Percentiles rank a stretch among this genome's conserved stretches.
These are phyloP conservation scores for Acer campestre DNA, from an alignment of 345 rosid species.

Conservation along the genomic window DNA sequence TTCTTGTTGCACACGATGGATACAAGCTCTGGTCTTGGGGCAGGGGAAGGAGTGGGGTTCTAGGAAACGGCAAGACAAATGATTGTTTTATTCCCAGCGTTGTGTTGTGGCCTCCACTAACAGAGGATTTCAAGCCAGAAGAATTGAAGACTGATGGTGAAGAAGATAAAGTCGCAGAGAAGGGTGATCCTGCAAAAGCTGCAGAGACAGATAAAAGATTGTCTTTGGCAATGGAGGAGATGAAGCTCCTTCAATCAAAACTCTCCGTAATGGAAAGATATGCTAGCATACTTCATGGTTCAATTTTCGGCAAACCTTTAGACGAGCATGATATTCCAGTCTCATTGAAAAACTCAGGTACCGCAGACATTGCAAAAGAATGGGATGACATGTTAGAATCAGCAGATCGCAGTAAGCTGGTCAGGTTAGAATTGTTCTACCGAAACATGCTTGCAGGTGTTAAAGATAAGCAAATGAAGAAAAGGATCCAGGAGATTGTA, in stretches of 20 bases:
- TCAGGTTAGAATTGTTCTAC: constrained; percentile 74
- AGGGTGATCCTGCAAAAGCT: constrained; percentile 25
- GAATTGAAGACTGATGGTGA: constrained; percentile 14
- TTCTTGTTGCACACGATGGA: constrained; percentile 72
- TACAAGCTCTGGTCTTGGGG: constrained; percentile 93
- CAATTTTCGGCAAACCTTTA: constrained; percentile 76
- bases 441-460: constrained; percentile 72
- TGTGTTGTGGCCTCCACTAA: constrained; percentile 65
- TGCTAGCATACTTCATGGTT: constrained; percentile 80
- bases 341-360: constrained; percentile 47
- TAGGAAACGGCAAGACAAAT: constrained; percentile 59
- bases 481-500: constrained; percentile 76
- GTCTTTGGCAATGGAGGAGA: constrained; percentile 63
- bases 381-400: constrained; percentile 86
- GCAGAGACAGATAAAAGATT: constrained; percentile 45
- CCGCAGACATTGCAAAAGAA: constrained; percentile 63
- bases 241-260: constrained; percentile 62
- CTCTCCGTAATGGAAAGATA: constrained; percentile 70
- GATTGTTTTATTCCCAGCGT: constrained; percentile 54
- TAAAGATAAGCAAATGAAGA: constrained; percentile 82
- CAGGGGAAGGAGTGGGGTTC: constrained; percentile 86
- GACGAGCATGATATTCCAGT: constrained; percentile 67
- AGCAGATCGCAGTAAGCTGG: constrained; percentile 66
- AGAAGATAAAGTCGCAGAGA: constrained; percentile 27
- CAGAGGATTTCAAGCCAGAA: constrained; percentile 41